Base-by-base conservation (phyloP, 2,329 filamentous ascomycete genomes). In the Pseudocercospora macadamiae region DNA sequence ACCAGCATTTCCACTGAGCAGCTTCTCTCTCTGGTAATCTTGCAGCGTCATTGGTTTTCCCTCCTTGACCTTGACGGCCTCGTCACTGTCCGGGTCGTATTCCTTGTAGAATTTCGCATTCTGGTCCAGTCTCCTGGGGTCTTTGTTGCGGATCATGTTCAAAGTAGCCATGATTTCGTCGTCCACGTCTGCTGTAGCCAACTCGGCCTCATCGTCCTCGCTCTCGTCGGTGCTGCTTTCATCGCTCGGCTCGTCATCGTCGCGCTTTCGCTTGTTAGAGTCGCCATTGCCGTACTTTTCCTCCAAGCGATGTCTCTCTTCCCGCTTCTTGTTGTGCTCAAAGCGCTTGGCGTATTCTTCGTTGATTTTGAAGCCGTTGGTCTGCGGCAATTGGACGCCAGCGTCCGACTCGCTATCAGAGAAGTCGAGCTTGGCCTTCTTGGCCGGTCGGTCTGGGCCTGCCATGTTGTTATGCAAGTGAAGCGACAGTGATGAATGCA, bases 281-380 rank as follows among this genome's bases (percentile, higher is more conserved):
- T 84, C 84, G 16, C 45, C 67, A 63, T 83, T 83, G 65, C 83
- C 84, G 75, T 89, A 91, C 76, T 96, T 97, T 69, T 96, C 90
- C 76, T 97, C 92, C 72, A 97, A 75, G 71, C 84, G 83, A 14
- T 92, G 88, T 64, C 86, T 79, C 74, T 99, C 95, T 72, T 96
- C 93, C 58, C 93, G 86, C 79, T 96, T 96, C 80, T 97, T 97
- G 79, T 99, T 99, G 78, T 97, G 84, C 75, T 99, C 95, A 69
- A 96, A 97, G 37, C 91, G 84, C 66, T 85, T 86, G 42, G 95
- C 95, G 74, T 88, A 99, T 53, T 96, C 91, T 73, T 92, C 82
- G 75, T 99, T 97, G 76, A 99, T 88, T 73, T 89, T 92, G 73
- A 97, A 68, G 52, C 62, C 59, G n/a, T 61, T 42, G n/a, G 34